Percentiles rank a stretch among this genome's conserved stretches.
These are phyloP conservation scores for Termitomyces sp. DNA, from an alignment of 768 basidiomycete genomes.

Conservation along the genomic window DNA sequence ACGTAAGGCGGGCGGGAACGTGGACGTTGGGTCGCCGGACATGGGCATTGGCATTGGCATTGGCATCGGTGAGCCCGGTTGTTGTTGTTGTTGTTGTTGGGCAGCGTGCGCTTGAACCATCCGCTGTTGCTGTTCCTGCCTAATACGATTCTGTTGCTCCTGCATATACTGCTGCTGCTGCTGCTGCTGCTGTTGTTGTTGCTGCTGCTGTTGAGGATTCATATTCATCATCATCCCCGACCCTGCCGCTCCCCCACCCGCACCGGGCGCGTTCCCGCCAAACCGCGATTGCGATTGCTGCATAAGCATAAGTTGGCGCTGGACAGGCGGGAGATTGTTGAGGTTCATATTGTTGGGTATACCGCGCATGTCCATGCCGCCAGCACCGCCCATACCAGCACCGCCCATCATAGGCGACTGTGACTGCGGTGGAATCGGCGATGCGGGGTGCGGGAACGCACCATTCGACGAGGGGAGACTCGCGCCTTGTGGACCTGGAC, in stretches of 20 bases:
- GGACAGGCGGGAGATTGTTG: conserved; percentile 33
- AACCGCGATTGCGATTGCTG: conserved; percentile 26
- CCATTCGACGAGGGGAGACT: background rate
- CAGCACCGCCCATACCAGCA: conserved; percentile 15
- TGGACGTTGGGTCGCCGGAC: conserved; percentile 24
- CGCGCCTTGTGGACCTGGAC: background rate
- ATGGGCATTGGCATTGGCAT: too few species aligned
- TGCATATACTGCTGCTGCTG: conserved; percentile 30
- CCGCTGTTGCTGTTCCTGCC: conserved; percentile 10
- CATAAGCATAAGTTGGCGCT: conserved; percentile 41
- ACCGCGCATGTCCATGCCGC: conserved; percentile 17
- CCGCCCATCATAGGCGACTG: conserved; percentile 22
- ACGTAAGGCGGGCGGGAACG: conserved; percentile 49
- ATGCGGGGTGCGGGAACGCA: conserved; percentile 16
- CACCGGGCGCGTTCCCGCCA: conserved; percentile 13
- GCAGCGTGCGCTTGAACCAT: conserved; percentile 18
- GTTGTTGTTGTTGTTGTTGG: conserved; percentile 31
- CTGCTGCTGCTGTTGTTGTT: conserved; percentile 33
- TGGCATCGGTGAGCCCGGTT: too few species aligned
- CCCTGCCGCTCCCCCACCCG: conserved; percentile 8
- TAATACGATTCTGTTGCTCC: conserved; percentile 19
- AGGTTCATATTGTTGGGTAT: conserved; percentile 23
- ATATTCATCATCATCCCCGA: conserved; percentile 19
- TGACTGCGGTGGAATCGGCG: conserved; percentile 16
- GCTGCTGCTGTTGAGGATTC: too few species aligned